phyloP scores from a whole-genome alignment of 1,284 basidiomycete genomes.

The Moesziomyces parantarcticus region DNA sequence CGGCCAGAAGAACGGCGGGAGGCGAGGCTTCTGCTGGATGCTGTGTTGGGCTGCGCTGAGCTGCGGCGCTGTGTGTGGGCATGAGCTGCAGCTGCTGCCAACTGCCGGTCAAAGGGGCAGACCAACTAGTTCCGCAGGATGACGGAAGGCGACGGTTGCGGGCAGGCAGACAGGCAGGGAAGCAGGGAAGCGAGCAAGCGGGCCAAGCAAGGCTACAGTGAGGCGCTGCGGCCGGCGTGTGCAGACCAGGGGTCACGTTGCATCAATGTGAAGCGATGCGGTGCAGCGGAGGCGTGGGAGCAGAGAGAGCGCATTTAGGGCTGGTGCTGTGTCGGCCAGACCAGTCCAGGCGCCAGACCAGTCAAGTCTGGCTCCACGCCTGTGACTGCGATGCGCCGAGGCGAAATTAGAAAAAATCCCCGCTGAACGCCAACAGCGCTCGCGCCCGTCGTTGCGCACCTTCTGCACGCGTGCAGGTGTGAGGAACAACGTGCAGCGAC shows the following conservation, averaged over 20 bases:
- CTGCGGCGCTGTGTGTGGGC: neutral
- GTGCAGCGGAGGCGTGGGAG: neutral
- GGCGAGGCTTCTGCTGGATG: no score
- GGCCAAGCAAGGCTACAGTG: constrained; percentile 1
- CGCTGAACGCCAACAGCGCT: no score
- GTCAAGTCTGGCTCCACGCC: neutral
- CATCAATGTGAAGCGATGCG: neutral
- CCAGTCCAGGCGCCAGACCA: neutral
- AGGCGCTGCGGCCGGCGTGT: no score
- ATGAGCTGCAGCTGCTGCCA: neutral
- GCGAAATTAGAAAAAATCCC: constrained; percentile 2
- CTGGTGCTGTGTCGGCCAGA: neutral
- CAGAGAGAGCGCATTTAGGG: neutral
- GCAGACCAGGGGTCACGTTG: constrained; percentile 1
- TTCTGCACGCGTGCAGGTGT: no score
- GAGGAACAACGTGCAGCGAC: no score
- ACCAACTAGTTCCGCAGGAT: no score
- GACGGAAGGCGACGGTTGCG: no score
- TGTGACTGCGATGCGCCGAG: no score
- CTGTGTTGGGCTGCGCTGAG: no score
- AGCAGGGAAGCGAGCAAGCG: neutral
- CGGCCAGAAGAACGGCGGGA: no score
- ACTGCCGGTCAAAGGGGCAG: neutral
- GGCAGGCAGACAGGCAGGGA: no score
- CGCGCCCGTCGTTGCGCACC: no score